Evolutionary conservation across 148 eudicot genomes (phyloP), one percentile per base, ranked within the genome.

Genomic region (Pharnaceum exiguum): DNA sequence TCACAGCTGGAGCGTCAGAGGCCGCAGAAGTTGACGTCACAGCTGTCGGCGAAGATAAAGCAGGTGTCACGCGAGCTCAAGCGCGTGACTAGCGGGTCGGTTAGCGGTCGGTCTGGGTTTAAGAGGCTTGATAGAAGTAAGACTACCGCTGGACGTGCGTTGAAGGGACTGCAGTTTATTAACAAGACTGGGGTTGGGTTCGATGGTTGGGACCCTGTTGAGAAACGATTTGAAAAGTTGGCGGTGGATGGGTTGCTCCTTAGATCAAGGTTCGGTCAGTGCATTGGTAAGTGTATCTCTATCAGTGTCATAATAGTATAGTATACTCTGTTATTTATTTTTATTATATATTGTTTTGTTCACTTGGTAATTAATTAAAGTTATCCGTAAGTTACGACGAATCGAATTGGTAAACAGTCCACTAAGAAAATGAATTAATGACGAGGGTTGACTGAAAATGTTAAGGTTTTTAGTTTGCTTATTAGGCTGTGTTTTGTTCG

Each of bases 61-160:
- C 77, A 79, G 25, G 73, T 66, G 12, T 79, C 84, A 2, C 52
- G 75, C 13, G 84, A 76, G 68, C 78, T 79, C 0, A 66, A 60
- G 68, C 68, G 80, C 15, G 77, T 79, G 9, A 43, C 78, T n/a
- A n/a, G n/a, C n/a, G n/a, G n/a, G n/a, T n/a, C n/a, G n/a, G n/a
- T n/a, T n/a, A n/a, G n/a, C n/a, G n/a, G 5, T 79, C 84, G 0
- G 38, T 28, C 11, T 44, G 55, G 61, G 47, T 48, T 59, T n/a
- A 26, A 17, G 6, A 57, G 56, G 46, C 60, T 72, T 0, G 78
- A 79, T 44, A 22, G 84, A 48, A 50, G 28, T 13, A 79, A 66
- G 32, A 71, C 80, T 12, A 63, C 78, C 19, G 80, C 84, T 6
- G 75, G 58, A 24, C 77, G 77, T 29, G 84, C 84, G 5, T 28